Base-by-base conservation (phyloP, 2,329 filamentous ascomycete species). In the Keithomyces neogunnii region DNA sequence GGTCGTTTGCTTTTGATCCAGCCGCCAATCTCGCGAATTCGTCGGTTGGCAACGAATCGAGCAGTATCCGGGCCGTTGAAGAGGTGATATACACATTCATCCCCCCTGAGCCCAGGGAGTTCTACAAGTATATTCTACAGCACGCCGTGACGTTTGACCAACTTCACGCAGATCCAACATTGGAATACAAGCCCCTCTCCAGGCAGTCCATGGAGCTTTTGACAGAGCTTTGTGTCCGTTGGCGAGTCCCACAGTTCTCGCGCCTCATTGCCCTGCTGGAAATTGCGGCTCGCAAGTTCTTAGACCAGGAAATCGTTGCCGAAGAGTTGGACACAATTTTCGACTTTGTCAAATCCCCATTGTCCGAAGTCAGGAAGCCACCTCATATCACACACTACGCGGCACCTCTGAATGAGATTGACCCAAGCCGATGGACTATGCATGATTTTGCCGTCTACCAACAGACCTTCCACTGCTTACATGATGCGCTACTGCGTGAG, bases 161-260 rank as follows among this genome's bases (percentile, higher is more conserved):
- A 53, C 69, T 82, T 51, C 79, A 83, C 62, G 72, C 73, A 33
- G 73, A 79, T 51, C 72, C 73, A 50, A 66, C 73, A 19, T 71
- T 74, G 46, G 72, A 76, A 40, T 69, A 73, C 51, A 69, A 71
- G 29, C 77, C 79, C 11, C 68, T 86, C n/a, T 93, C 89, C 1
- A 88, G 85, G 60, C 81, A 87, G 55, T 93, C 89, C 2, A 78
- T 82, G 47, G 90, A 96, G 51, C 73, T 99, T 45, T 70, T 99
- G 55, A 87, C 86, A 54, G 92, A 97, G 66, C 77, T 96, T 52
- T 88, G 86, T 53, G 73, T 89, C 55, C 83, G 91, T 61, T 99
- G 93, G 93, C 85, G 93, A 47, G 78, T 99, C 55, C 90, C 92
- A 2, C 84, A 86, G 57, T 89, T 85, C 62, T 89, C 89, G 3